A percentile compares a stretch with the other conserved stretches of the same genome.
These are phyloP conservation scores for Podospora sp. DNA, from an alignment of 495 filamentous ascomycete species.

Conservation along the genomic window DNA sequence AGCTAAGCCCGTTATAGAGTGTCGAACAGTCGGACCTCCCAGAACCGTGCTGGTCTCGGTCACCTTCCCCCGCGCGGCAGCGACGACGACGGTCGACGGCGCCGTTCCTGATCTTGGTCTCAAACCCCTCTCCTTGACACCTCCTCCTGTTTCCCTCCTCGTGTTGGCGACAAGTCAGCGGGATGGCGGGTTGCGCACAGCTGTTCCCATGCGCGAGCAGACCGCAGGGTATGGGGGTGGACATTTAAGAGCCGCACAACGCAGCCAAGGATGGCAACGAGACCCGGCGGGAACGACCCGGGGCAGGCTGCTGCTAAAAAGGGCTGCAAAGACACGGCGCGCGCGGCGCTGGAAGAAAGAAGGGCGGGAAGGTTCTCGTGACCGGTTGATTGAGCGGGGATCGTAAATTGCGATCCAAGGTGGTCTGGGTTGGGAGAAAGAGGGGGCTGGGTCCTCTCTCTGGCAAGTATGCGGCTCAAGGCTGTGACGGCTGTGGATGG, in stretches of 20 bases:
- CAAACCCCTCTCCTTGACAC: conserved; percentile 5
- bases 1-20: conserved; percentile 14
- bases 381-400: conserved; percentile 37
- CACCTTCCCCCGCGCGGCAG: neutral
- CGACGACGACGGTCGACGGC: conserved; percentile 3
- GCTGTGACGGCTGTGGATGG: conserved; percentile 27
- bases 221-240: conserved; percentile 26
- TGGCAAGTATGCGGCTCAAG: conserved; percentile 36
- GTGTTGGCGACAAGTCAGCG: conserved; percentile 17
- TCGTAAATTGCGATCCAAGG: conserved; percentile 32
- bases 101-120: conserved; percentile 3
- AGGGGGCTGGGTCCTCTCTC: conserved; percentile 9
- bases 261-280: conserved; percentile 31
- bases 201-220: conserved; percentile 28
- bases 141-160: conserved; percentile 17
- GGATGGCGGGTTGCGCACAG: conserved; percentile 20
- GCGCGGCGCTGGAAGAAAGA: conserved; percentile 30
- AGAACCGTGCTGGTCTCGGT: neutral
- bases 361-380: conserved; percentile 34
- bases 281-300: conserved; percentile 16
- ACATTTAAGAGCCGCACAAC: conserved; percentile 38
- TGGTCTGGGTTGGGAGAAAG: conserved; percentile 19
- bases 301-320: conserved; percentile 26
- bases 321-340: conserved; percentile 14
- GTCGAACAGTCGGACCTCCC: conserved; percentile 6